Base-by-base conservation (phyloP, 192 early-diverging fungal species). In the Podila horticola region DNA sequence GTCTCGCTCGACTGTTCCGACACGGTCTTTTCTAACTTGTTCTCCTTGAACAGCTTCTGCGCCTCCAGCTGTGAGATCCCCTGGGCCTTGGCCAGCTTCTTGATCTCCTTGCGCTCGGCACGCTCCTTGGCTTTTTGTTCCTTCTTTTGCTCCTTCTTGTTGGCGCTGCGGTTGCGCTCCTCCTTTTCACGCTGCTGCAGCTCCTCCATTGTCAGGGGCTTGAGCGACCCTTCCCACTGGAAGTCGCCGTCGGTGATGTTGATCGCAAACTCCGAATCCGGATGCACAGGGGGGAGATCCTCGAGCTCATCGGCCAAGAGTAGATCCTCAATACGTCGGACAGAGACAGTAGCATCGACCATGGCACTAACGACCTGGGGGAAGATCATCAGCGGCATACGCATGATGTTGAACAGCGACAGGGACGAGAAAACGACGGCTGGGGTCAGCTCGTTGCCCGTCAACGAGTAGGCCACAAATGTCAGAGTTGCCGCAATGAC, bases 391-490 rank as follows among this genome's bases (percentile, higher is more conserved):
- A 98, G 84, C 51, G 98, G 96, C 88, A 97, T 96, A 82, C 93
- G 92, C 52, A 98, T 86, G 58, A 97, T 84, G 84, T 97, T 97
- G 90, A 99, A 98, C n/a, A 99, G 86, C 1, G 96, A 87, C 51
- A 99, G 85, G 4, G 95, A 91, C 2, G 96, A 95, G 79, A 98
- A 98, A 0, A 94, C 92, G 60, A 93, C 65, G 64, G 86, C 86
- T 24, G 91, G 82, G 2, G 90, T 92, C 36, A 97, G 84, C 17
- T 86, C 87, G 17, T 84, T 57, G n/a, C 86, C 86, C 0, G 84
- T 49, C 87, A 64, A 11, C 29, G 67, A 59, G 86, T 86, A 84
- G 79, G 86, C 62, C 34, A 87, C 71, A 85, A 83, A 82, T 66
- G 88, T 71, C 70, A 36, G 91, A 64, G 58, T 94, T 77, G 84